Evolutionary conservation across 1,284 basidiomycete genomes (phyloP).

Genomic region (Volvariella surrecta): DNA sequence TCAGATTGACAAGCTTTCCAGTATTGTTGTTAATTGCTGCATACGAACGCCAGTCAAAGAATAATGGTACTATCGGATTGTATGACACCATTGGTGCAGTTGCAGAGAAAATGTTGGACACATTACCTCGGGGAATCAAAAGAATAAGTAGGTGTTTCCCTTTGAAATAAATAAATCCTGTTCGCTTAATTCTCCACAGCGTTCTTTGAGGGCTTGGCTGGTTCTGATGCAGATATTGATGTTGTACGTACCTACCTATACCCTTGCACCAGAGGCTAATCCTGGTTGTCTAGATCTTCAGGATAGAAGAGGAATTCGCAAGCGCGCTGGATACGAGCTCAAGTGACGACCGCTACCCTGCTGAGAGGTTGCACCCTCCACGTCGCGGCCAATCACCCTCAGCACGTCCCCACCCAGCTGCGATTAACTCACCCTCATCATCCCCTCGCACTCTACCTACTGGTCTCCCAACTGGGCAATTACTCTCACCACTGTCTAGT

Average conservation of each 20-base stretch:
- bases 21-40: slow-evolving; percentile 75
- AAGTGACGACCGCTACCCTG: slow-evolving; percentile 20
- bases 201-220: slow-evolving; percentile 73
- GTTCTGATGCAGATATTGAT: slow-evolving; percentile 68
- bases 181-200: slow-evolving; percentile 31
- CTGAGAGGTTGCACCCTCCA: too few species aligned
- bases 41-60: slow-evolving; percentile 78
- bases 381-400: too few species aligned
- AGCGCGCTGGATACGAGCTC: slow-evolving; percentile 46
- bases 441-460: too few species aligned
- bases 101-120: slow-evolving; percentile 63
- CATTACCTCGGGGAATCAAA: slow-evolving; percentile 62
- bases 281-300: slow-evolving; percentile 55
- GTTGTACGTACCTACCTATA: slow-evolving; percentile 38
- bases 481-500: too few species aligned
- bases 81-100: slow-evolving; percentile 63
- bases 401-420: too few species aligned
- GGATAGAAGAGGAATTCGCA: slow-evolving; percentile 68
- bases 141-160: slow-evolving; percentile 38
- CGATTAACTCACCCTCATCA: too few species aligned
- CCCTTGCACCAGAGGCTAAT: neutral
- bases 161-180: neutral
- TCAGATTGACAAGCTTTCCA: slow-evolving; percentile 76
- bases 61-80: slow-evolving; percentile 50
- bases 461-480: too few species aligned